Percentiles rank a stretch among this genome's conserved stretches.
phyloP scores from a whole-genome alignment of 805 yeast genomes.

The Wickerhamia fluorescens region DNA sequence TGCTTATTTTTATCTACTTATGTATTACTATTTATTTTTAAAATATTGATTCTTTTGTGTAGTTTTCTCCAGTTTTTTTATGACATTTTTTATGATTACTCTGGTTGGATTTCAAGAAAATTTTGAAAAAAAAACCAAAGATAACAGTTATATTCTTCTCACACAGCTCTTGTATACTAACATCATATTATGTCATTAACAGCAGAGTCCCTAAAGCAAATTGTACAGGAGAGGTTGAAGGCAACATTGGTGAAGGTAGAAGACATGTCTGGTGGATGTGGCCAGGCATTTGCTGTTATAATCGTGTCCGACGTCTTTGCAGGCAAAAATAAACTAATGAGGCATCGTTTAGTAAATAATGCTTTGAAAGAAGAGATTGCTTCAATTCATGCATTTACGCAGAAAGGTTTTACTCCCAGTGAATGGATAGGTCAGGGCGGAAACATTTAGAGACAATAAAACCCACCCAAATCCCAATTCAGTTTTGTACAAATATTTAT shows the following conservation, averaged over 20 bases:
- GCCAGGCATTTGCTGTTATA: constrained; percentile 92
- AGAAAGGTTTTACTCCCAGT: constrained; percentile 77
- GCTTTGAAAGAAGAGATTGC: constrained; percentile 81
- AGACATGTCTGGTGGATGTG: constrained; percentile 87
- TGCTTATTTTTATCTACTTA: too few relatives aligned
- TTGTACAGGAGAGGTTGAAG: constrained; percentile 48
- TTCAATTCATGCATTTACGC: constrained; percentile 90
- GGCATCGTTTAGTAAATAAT: constrained; percentile 81
- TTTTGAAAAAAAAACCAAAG: too few relatives aligned
- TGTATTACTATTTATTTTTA: too few relatives aligned
- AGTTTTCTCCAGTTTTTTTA: too few relatives aligned
- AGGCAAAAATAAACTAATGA: constrained; percentile 76
- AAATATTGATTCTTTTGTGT: too few relatives aligned
- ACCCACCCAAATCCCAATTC: too few relatives aligned
- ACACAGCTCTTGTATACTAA: too few relatives aligned
- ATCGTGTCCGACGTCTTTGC: constrained; percentile 67
- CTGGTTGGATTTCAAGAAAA: too few relatives aligned
- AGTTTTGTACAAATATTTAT: too few relatives aligned
- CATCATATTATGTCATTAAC: constrained; percentile 28
- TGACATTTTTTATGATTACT: too few relatives aligned
- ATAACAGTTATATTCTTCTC: too few relatives aligned
- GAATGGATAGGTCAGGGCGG: constrained; percentile 62
- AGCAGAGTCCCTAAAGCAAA: constrained; percentile 35
- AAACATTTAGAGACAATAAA: constrained; percentile 1
- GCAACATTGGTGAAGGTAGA: constrained; percentile 65